phyloP scores from a whole-genome alignment of 495 filamentous ascomycete species.

The Neurospora sp. region DNA sequence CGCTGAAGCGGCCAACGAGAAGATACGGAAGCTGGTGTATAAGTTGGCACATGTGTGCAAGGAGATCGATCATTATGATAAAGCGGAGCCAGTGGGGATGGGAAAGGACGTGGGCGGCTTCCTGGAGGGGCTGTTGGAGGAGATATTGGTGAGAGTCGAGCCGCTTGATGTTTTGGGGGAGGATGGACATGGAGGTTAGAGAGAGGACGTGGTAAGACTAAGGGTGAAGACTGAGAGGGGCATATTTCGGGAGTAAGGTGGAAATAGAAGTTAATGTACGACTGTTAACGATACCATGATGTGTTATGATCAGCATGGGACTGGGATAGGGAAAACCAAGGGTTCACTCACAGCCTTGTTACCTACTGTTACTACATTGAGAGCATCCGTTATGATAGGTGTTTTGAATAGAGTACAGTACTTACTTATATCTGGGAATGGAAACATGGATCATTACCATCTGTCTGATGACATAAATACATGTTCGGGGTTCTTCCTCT shows the following conservation, averaged over 20 bases:
- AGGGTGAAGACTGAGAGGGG: not conserved
- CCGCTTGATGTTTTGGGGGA: constrained; percentile 54
- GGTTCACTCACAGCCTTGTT: not conserved
- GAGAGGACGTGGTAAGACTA: not conserved
- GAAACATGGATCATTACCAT: not conserved
- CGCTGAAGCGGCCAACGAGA: constrained; percentile 68
- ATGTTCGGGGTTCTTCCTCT: not conserved
- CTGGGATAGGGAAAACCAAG: not conserved
- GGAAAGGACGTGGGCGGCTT: constrained; percentile 77
- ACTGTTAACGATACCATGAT: not conserved
- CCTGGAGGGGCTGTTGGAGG: constrained; percentile 85
- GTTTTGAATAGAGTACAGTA: not conserved
- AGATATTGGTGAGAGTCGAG: constrained; percentile 87
- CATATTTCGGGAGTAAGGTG: not conserved
- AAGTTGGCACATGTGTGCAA: constrained; percentile 68
- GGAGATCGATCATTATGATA: constrained; percentile 81
- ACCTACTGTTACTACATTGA: not conserved
- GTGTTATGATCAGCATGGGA: not conserved
- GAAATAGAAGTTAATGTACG: not conserved
- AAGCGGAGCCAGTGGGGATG: constrained; percentile 78
- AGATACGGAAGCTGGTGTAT: constrained; percentile 64
- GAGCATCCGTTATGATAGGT: not conserved
- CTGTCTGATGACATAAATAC: not conserved
- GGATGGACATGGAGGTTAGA: not conserved
- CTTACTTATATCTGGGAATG: not conserved